phyloP scores from a whole-genome alignment of 257 asterid species.

The Sherardia arvensis region DNA sequence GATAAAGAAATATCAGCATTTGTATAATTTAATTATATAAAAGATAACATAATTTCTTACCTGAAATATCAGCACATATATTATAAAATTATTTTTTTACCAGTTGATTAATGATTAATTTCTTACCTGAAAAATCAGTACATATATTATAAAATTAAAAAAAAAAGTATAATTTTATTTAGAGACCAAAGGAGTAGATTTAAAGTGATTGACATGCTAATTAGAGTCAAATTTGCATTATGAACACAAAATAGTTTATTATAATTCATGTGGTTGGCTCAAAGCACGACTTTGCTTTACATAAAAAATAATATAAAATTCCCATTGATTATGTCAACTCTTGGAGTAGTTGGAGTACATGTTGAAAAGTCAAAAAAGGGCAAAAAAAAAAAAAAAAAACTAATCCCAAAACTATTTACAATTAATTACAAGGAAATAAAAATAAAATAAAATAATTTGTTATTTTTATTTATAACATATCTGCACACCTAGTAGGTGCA shows the following conservation, averaged over 20 bases:
- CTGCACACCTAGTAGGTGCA: slow-evolving; percentile 67
- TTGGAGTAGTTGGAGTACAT: neutral
- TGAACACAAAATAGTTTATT: neutral
- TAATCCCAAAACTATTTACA: slow-evolving; percentile 14
- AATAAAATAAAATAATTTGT: neutral
- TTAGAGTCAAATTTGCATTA: neutral
- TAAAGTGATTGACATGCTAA: neutral
- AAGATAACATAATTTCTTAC: too few species aligned
- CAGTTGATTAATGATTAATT: too few species aligned
- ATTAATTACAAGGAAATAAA: too few species aligned
- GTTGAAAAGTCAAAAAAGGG: neutral
- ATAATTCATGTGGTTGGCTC: neutral
- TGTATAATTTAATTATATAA: too few species aligned
- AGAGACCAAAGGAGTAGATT: neutral
- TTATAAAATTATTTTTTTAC: too few species aligned
- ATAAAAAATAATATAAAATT: neutral
- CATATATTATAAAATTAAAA: too few species aligned
- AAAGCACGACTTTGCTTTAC: neutral
- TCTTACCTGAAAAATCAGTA: too few species aligned
- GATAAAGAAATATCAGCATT: too few species aligned
- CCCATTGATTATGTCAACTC: slow-evolving; percentile 1
- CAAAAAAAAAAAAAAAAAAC: neutral
- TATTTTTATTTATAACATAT: slow-evolving; percentile 24
- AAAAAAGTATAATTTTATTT: too few species aligned
- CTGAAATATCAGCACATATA: too few species aligned